These are phyloP conservation scores for Quercus tomentella DNA, from an alignment of 331 rosid genomes.

Conservation along the genomic window DNA sequence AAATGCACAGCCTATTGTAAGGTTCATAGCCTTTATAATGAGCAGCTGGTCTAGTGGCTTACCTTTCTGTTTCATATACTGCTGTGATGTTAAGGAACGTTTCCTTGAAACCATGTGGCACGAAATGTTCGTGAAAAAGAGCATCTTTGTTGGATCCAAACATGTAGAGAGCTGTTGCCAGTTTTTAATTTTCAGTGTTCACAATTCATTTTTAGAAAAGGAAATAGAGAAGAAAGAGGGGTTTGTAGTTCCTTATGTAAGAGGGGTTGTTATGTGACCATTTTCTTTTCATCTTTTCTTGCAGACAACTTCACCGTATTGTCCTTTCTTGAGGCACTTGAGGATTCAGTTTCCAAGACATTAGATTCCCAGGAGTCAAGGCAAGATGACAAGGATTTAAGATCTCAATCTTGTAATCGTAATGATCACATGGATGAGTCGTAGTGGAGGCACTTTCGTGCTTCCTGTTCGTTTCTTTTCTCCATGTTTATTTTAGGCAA, in stretches of 20 bases:
- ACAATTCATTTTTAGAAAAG: not conserved
- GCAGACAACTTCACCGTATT: slow-evolving; percentile 88
- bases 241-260: not conserved
- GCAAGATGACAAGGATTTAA: slow-evolving; percentile 64
- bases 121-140: not conserved
- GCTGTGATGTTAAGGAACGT: not conserved
- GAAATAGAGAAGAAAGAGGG: not conserved
- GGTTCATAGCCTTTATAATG: too few relatives aligned
- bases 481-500: not conserved
- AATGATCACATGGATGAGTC: slow-evolving; percentile 76
- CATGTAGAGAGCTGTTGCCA: not conserved
- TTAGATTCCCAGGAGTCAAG: slow-evolving; percentile 41
- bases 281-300: slow-evolving; percentile 5
- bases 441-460: slow-evolving; percentile 23
- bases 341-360: slow-evolving; percentile 66
- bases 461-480: not conserved
- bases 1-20: too few relatives aligned
- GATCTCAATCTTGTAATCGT: slow-evolving; percentile 65
- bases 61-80: too few relatives aligned
- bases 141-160: not conserved
- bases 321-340: slow-evolving; percentile 92
- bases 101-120: not conserved
- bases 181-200: not conserved
- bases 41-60: too few relatives aligned
- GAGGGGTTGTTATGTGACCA: not conserved